Evolutionary conservation across 2,329 filamentous ascomycete species (phyloP), one percentile per base, ranked within the genome.

Genomic region (Botrytis fragariae): DNA sequence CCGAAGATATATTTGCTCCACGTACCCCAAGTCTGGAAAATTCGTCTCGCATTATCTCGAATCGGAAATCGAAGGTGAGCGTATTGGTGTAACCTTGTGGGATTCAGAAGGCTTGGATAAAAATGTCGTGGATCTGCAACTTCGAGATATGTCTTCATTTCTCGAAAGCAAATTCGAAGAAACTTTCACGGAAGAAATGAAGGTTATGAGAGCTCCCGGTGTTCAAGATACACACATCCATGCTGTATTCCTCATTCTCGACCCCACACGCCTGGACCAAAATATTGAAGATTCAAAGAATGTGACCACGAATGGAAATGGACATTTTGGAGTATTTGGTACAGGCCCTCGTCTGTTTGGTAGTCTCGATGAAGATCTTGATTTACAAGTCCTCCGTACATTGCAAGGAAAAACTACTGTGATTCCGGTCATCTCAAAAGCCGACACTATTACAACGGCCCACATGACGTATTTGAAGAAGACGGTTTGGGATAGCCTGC

Each of bases 101-200:
- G 96, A 99, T 82, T 98, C 96, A 0, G 92, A 96, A 79, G 96
- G 96, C 1, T 84, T 99, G 72, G 95, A 99, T 83, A 97, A 95
- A 87, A 96, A 93, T 79, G 89, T 98, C 51, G 94, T 98, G 69
- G 96, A 98, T 82, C 88, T 98, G 77, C 96, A 99, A 83, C 86
- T 99, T 77, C 90, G 95, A 75, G 94, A 97, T 81, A 95, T 98
- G 86, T 91, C 92, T 48, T 88, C 92, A 14, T 99, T 99, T 84
- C 86, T 99, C 74, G 96, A 99, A 85, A 95, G 92, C 85, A 98
- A 98, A 83, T 99, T 99, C 78, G 95, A 99, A 82, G 96, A 99
- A 80, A 98, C 96, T 0, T 97, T 99, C 81, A 90, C 90, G 67
- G 96, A 99, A 84, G 96, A 99, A 85, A 97, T 97, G 88, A 98